A percentile compares a stretch with the other conserved stretches of the same genome.
Conservation (phyloP, 2,329 filamentous ascomycete genomes). For the Botrytis medusae region DNA sequence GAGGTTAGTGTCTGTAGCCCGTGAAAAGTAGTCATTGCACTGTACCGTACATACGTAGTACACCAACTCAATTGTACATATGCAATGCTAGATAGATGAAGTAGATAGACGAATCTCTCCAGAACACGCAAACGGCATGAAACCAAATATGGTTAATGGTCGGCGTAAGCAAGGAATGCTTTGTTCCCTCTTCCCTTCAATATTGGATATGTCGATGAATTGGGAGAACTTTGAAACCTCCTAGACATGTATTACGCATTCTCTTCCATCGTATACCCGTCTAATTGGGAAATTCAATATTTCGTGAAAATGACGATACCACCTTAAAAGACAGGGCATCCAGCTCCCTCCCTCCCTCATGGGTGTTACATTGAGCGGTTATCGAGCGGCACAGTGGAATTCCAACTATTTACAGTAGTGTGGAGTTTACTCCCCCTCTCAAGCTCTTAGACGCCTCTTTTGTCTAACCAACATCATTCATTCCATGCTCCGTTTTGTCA, state of each 20-base stretch:
- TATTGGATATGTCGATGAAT: background rate
- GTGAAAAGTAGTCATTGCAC: background rate
- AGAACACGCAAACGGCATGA: slow-evolving; percentile 15
- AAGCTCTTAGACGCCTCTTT: background rate
- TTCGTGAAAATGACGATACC: background rate
- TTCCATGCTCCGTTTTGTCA: background rate
- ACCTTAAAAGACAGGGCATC: background rate
- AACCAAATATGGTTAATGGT: background rate
- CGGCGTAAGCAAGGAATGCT: slow-evolving; percentile 14
- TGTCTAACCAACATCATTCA: background rate
- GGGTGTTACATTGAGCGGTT: slow-evolving; percentile 10
- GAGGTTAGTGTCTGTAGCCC: background rate
- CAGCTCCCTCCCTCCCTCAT: background rate
- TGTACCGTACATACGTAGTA: background rate
- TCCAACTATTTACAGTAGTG: background rate
- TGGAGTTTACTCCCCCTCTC: background rate
- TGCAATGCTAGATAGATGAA: slow-evolving; percentile 10
- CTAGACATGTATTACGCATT: background rate
- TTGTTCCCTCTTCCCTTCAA: background rate
- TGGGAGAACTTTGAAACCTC: background rate
- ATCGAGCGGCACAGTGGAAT: slow-evolving; percentile 7
- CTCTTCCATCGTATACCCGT: background rate
- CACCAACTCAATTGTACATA: slow-evolving; percentile 10
- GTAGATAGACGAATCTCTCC: slow-evolving; percentile 11
- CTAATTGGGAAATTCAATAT: background rate